Conservation (phyloP, 139 green algal species). For the Tetraselmis chui region DNA sequence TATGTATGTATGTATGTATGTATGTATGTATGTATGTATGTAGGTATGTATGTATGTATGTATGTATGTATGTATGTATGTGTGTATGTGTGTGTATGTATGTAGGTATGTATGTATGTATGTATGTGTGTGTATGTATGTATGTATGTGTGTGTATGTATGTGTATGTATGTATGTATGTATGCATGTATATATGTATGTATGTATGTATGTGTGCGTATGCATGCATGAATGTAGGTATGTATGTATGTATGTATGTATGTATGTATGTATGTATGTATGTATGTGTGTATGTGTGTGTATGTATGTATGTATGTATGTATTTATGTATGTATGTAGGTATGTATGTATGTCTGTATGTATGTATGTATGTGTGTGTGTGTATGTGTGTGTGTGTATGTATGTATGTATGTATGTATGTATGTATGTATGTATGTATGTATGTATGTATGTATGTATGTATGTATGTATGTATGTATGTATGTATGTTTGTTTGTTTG, state of each 20-base stretch:
- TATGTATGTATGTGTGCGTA: background rate
- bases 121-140: too few relatives aligned
- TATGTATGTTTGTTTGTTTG: too few relatives aligned
- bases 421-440: background rate
- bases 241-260: slow-evolving; percentile 3
- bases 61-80: too few relatives aligned
- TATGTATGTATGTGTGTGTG: background rate
- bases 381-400: slow-evolving; percentile 6
- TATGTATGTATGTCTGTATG: slow-evolving; percentile 20
- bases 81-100: too few relatives aligned
- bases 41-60: too few relatives aligned
- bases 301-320: background rate
- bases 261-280: background rate
- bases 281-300: background rate
- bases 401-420: slow-evolving; percentile 2
- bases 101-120: too few relatives aligned
- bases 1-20: too few relatives aligned
- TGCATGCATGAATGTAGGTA: background rate
- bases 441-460: background rate
- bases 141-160: too few relatives aligned
- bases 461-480: background rate
- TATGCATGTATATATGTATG: background rate
- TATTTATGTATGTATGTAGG: background rate
- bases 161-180: too few relatives aligned
- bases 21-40: too few relatives aligned